Evolutionary conservation across 2,329 filamentous ascomycete genomes (phyloP), one percentile per base, ranked within the genome.

Genomic region (Leptographium radiaticola): DNA sequence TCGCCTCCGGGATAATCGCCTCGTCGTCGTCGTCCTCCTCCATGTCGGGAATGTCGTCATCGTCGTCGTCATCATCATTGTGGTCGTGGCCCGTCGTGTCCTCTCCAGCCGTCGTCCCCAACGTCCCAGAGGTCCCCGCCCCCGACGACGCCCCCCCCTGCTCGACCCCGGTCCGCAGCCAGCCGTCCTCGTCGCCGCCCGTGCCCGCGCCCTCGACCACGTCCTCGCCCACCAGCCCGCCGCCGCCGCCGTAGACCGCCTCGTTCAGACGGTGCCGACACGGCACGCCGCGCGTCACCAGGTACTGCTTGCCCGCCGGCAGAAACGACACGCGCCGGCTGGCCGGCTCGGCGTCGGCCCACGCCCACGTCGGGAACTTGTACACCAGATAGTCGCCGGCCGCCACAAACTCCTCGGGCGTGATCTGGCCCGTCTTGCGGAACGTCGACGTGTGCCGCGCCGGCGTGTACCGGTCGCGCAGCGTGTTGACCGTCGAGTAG

Each of bases 291-390:
- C 91, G 86, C 12, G 93, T 96, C 44, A 97, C 86, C 40, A 98
- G 79, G 65, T 89, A 98, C 76, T 98, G 93, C 73, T 97, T 98
- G 51, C 86, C 88, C 0, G 83, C 71, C 1, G 93, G 93, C 5
- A 98, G 81, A 66, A 95, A 87, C 59, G 75, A 74, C 53, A 87
- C 87, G 59, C 89, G 85, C 67, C 89, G 87, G 57, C 80, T 77
- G 1, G 84, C 80, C n/a, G 83, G 81, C 53, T 91, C 87, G 60
- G 91, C 90, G 63, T 93, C 88, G 60, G 86, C 83, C 93, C 93
- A 98, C 50, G 88, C 86, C 93, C 93, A 98, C 55, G 91, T 95
- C 10, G 91, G 93, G 71, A 98, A 98, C 75, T 96, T 97, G 82
- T 94, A 95, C 65, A 95, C 90, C 40, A 98, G 83, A 68, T 97